Conservation (phyloP, 352 stramenopile species). For the Phytophthora tentaculata region DNA sequence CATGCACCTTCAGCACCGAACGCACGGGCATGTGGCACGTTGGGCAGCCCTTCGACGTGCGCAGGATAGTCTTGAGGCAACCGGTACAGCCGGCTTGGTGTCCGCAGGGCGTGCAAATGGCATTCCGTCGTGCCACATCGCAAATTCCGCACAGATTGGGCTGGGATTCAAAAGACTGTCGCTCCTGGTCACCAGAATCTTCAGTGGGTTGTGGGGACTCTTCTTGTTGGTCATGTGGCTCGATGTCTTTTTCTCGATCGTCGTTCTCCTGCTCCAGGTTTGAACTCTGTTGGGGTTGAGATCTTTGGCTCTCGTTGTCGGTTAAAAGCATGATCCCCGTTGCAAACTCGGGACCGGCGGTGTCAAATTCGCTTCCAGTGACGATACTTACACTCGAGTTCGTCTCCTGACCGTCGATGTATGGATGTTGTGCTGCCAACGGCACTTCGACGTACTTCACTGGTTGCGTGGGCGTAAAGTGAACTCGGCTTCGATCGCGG, state of each 20-base stretch:
- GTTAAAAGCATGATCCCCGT: conserved; percentile 23
- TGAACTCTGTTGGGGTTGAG: conserved; percentile 9
- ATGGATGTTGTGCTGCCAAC: conserved; percentile 21
- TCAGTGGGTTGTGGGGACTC: conserved; percentile 14
- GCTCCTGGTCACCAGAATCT: conserved; percentile 5
- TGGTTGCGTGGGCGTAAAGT: conserved; percentile 20
- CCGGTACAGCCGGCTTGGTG: conserved; percentile 61
- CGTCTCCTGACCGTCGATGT: conserved; percentile 16
- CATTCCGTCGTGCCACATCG: conserved; percentile 55
- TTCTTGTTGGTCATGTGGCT: conserved; percentile 2
- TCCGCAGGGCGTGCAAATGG: conserved; percentile 70
- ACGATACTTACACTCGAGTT: conserved; percentile 30
- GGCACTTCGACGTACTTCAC: conserved; percentile 29
- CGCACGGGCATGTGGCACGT: no score
- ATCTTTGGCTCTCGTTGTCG: conserved; percentile 5
- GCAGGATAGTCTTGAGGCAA: conserved; percentile 49
- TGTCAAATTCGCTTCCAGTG: conserved; percentile 30
- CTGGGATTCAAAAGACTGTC: conserved; percentile 1
- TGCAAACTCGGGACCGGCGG: conserved; percentile 24
- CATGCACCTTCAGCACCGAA: no score
- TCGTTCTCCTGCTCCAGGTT: conserved; percentile 6
- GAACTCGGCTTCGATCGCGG: conserved; percentile 24
- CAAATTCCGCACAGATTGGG: conserved; percentile 63
- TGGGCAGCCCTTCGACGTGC: conserved; percentile 42
- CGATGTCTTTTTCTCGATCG: background rate